phyloP scores from a whole-genome alignment of 2,329 filamentous ascomycete genomes.

The Gnomoniopsis sp. region DNA sequence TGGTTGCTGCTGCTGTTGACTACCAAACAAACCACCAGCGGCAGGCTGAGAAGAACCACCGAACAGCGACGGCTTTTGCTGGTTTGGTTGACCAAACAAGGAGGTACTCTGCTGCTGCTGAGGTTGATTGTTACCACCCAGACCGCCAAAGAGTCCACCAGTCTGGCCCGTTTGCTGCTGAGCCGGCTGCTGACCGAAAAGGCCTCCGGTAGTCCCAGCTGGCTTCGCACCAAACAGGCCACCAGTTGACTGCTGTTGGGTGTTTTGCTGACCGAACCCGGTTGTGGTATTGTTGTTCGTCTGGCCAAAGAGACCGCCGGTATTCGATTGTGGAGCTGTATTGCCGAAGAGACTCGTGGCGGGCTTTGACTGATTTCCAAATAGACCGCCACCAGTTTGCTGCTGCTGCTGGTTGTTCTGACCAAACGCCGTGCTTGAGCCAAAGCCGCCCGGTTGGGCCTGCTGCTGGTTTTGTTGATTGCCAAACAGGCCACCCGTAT shows the following conservation, averaged over 20 bases:
- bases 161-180: conserved; percentile 34
- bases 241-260: conserved; percentile 25
- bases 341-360: conserved; percentile 30
- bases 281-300: conserved; percentile 27
- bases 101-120: conserved; percentile 36
- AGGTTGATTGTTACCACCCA: conserved; percentile 29
- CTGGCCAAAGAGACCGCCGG: conserved; percentile 36
- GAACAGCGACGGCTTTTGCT: conserved; percentile 56
- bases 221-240: conserved; percentile 44
- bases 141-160: conserved; percentile 50
- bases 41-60: conserved; percentile 40
- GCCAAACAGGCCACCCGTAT: conserved; percentile 9
- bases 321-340: conserved; percentile 28
- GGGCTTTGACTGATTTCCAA: conserved; percentile 24
- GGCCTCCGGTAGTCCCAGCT: conserved; percentile 35
- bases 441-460: not conserved
- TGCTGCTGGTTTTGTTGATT: conserved; percentile 3
- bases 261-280: conserved; percentile 21
- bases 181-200: conserved; percentile 45
- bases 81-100: conserved; percentile 51
- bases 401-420: conserved; percentile 1
- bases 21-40: conserved; percentile 53
- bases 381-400: conserved; percentile 11
- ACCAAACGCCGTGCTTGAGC: not conserved
- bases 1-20: conserved; percentile 41